Percentiles rank a stretch among this genome's conserved stretches.
phyloP scores from a whole-genome alignment of 495 filamentous ascomycete species.

The Tuber magnatum region DNA sequence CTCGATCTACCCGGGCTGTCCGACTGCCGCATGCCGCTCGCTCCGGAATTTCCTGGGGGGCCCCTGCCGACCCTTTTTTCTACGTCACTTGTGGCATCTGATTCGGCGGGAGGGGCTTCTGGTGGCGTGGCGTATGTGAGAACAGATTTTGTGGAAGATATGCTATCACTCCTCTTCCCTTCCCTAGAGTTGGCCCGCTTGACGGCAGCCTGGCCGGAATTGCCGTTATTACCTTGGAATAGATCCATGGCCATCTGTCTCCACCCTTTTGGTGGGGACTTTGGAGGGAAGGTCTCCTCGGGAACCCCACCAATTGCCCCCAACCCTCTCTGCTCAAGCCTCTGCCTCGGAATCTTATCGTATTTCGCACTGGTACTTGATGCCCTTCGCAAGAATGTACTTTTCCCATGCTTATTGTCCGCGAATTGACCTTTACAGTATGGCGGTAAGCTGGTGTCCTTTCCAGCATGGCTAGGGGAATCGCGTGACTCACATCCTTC shows the following conservation, averaged over 20 bases:
- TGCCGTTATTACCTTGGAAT: conserved; percentile 12
- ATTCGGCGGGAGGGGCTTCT: background rate
- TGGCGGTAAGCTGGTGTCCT: background rate
- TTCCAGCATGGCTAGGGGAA: background rate
- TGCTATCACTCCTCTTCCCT: conserved; percentile 15
- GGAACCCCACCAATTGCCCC: background rate
- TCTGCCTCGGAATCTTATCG: conserved; percentile 9
- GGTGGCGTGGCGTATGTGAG: background rate
- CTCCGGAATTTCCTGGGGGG: background rate
- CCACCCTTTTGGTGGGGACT: conserved; percentile 17
- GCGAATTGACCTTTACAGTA: background rate
- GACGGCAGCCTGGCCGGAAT: conserved; percentile 1
- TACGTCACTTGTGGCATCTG: background rate
- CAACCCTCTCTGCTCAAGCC: conserved; percentile 1
- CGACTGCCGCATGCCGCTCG: conserved; percentile 4
- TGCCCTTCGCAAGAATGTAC: conserved; percentile 1
- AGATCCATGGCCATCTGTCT: conserved; percentile 30
- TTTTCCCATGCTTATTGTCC: background rate
- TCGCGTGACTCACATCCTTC: background rate
- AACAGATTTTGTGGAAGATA: conserved; percentile 12
- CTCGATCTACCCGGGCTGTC: background rate
- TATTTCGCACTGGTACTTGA: conserved; percentile 5
- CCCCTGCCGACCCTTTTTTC: background rate
- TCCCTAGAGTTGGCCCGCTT: conserved; percentile 15
- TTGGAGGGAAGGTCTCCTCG: conserved; percentile 4